Conservation (phyloP, 768 basidiomycete species). For the Lanmaoa pseudosensibilis region DNA sequence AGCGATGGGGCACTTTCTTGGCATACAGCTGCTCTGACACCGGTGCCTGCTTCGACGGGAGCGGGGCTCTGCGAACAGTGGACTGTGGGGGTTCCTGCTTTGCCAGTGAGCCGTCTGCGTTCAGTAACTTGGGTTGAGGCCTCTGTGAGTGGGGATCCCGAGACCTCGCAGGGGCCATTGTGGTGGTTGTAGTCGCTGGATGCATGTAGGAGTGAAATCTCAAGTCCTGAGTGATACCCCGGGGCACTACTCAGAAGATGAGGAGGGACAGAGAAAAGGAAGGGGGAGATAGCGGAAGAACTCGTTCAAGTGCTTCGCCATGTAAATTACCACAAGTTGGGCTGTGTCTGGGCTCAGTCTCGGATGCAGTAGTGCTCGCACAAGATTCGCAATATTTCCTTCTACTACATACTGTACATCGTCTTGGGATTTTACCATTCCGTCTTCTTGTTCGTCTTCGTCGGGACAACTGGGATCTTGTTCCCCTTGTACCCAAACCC, state of each 20-base stretch:
- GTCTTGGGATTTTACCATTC: conserved; percentile 59
- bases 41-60: conserved; percentile 25
- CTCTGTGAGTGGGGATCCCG: conserved; percentile 16
- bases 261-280: neutral
- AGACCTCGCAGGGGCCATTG: conserved; percentile 13
- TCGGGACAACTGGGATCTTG: conserved; percentile 59
- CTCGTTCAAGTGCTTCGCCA: conserved; percentile 6
- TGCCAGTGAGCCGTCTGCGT: conserved; percentile 5
- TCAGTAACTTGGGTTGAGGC: conserved; percentile 13
- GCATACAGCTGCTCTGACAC: conserved; percentile 37
- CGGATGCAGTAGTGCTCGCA: conserved; percentile 19
- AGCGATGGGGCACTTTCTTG: conserved; percentile 66
- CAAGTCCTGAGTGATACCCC: neutral
- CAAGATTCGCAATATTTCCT: conserved; percentile 6
- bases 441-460: conserved; percentile 48
- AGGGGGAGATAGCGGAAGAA: neutral
- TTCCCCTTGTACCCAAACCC: conserved; percentile 87
- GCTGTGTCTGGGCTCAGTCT: conserved; percentile 9
- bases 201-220: conserved; percentile 15
- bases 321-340: conserved; percentile 4
- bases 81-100: conserved; percentile 19
- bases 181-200: conserved; percentile 10
- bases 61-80: conserved; percentile 19
- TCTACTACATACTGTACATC: neutral
- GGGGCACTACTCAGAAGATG: neutral